Conservation (phyloP, 306 rosid genomes). For the Dryas alaskensis region DNA sequence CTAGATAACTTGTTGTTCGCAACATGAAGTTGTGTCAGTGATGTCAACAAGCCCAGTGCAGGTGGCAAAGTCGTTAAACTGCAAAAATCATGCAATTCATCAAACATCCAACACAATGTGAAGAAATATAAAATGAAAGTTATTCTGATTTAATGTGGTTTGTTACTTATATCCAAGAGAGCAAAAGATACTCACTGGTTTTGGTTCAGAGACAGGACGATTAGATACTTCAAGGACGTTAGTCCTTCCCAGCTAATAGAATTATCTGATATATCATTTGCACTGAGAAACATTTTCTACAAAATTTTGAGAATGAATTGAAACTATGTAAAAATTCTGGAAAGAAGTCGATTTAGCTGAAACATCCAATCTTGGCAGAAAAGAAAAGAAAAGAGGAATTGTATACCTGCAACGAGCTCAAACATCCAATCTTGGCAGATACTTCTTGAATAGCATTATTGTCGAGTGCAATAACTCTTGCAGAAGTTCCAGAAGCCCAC, state of each 20-base stretch:
- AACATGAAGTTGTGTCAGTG: constrained; percentile 66
- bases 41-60: constrained; percentile 54
- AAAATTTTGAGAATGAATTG: constrained; percentile 27
- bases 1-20: constrained; percentile 61
- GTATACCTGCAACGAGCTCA: constrained; percentile 56
- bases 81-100: constrained; percentile 16
- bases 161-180: background rate
- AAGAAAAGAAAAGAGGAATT: constrained; percentile 19
- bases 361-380: background rate
- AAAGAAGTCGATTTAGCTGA: constrained; percentile 1
- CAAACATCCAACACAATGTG: background rate
- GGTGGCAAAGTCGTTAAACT: constrained; percentile 71
- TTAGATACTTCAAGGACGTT: constrained; percentile 49
- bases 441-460: constrained; percentile 53
- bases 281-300: constrained; percentile 62
- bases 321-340: constrained; percentile 11
- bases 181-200: constrained; percentile 60
- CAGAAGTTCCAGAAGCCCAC: constrained; percentile 65
- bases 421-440: constrained; percentile 50
- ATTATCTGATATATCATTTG: constrained; percentile 51
- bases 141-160: background rate
- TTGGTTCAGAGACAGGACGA: constrained; percentile 63
- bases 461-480: constrained; percentile 67
- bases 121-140: constrained; percentile 1
- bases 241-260: constrained; percentile 75